These are phyloP conservation scores for Chloroidium sp. DNA, from an alignment of 163 green algal species.

Conservation along the genomic window DNA sequence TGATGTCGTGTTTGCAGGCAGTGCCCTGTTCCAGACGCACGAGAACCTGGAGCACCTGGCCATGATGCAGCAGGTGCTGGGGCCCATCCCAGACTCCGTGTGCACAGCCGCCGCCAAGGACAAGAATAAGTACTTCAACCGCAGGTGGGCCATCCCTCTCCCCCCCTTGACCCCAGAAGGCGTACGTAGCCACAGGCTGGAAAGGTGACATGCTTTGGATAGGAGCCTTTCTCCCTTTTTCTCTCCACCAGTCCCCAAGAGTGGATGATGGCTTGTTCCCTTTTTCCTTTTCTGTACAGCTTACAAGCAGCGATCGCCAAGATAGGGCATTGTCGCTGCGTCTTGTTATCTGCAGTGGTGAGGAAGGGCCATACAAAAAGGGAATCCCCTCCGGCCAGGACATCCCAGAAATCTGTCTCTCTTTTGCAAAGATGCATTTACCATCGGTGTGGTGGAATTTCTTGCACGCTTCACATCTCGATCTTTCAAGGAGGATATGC, in stretches of 20 bases:
- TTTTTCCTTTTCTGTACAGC: too few species aligned
- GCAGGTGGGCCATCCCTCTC: too few species aligned
- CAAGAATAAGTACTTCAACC: too few species aligned
- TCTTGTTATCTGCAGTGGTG: not conserved
- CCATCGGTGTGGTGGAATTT: not conserved
- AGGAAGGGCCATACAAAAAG: not conserved
- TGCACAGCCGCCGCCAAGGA: not conserved
- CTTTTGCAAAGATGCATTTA: not conserved
- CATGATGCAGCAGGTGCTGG: slow-evolving; percentile 73
- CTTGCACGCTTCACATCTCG: not conserved
- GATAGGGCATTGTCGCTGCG: not conserved
- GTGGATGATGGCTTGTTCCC: too few species aligned
- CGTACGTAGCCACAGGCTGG: too few species aligned
- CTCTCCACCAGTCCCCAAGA: too few species aligned
- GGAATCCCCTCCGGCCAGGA: not conserved
- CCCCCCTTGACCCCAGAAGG: too few species aligned
- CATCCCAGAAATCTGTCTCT: not conserved
- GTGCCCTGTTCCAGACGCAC: slow-evolving; percentile 75
- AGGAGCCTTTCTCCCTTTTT: too few species aligned
- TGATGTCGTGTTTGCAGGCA: slow-evolving; percentile 29
- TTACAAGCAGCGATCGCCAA: not conserved
- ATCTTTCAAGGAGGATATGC: not conserved
- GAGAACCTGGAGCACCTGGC: slow-evolving; percentile 77
- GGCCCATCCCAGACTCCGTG: slow-evolving; percentile 30
- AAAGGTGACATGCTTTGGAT: too few species aligned